These are phyloP conservation scores for Phaeoacremonium minimum DNA, from an alignment of 2,329 filamentous ascomycete species.

Conservation along the genomic window DNA sequence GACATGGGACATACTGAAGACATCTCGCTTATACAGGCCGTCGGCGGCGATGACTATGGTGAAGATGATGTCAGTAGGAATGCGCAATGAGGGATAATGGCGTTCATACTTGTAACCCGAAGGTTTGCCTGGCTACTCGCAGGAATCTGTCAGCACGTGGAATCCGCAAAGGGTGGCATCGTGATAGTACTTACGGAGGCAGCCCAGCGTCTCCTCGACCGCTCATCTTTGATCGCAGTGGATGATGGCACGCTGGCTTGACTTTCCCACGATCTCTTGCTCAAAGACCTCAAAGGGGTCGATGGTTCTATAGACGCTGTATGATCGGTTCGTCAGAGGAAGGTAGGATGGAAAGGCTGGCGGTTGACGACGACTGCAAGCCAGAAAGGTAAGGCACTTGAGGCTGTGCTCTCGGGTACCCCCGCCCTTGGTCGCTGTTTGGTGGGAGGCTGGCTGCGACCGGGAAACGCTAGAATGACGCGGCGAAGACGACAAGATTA, in stretches of 20 bases:
- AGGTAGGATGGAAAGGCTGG: not conserved
- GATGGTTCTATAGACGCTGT: constrained; percentile 1
- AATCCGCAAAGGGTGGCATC: constrained; percentile 4
- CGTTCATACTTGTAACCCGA: constrained; percentile 81
- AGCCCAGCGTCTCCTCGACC: constrained; percentile 56
- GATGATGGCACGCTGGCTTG: constrained; percentile 9
- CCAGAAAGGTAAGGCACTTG: not conserved
- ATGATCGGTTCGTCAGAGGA: not conserved
- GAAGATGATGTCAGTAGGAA: constrained; percentile 29
- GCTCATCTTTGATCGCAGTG: constrained; percentile 32
- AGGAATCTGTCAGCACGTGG: not conserved
- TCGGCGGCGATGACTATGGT: constrained; percentile 90
- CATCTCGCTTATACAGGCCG: constrained; percentile 97
- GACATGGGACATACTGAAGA: constrained; percentile 88
- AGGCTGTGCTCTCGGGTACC: constrained; percentile 4
- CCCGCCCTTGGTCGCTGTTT: not conserved
- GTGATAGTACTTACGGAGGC: constrained; percentile 50
- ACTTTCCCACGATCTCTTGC: constrained; percentile 9
- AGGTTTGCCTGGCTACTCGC: constrained; percentile 71
- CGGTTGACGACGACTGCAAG: constrained; percentile 1
- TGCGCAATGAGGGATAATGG: constrained; percentile 11
- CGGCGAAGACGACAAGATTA: not conserved
- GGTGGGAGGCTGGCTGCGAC: not conserved
- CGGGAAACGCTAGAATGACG: not conserved
- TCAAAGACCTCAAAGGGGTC: not conserved